Evolutionary conservation across 2,329 filamentous ascomycete genomes (phyloP), one percentile per base, ranked within the genome.

Genomic region (Stemphylium vesicarium): DNA sequence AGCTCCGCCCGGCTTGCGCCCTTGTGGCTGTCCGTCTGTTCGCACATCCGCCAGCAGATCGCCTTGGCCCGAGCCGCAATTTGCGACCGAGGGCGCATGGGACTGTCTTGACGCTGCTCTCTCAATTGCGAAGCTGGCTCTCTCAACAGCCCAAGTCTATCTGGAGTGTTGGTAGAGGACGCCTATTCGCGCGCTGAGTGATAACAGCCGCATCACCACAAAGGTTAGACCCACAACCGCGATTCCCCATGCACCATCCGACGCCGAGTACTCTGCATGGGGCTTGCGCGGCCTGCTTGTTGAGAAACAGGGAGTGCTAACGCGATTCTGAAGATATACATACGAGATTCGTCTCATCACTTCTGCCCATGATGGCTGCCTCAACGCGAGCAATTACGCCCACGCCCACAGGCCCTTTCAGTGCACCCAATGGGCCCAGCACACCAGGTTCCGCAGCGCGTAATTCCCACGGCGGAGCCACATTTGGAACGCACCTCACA

Each of bases 311-410:
- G 16, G 20, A 36, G 26, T 48, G 41, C 59, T 68, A 49, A 66
- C 59, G 24, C 40, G 41, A 42, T 39, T 11, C 44, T 49, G 42
- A 50, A 57, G 57, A 53, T 43, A 46, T 18, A 31, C 40, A 42
- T 24, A 35, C 43, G 38, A 29, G 37, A 31, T 44, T 39, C 33
- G 44, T 41, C 40, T 22, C 29, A 38, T 20, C 16, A 20, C 36
- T 20, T 20, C 44, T 50, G 40, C 36, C 39, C 56, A 52, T 33
- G 64, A 80, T 80, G 79, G 79, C 79, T 56, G 72, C 77, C 54
- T 75, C 77, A 57, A 75, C 76, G 57, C 72, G 77, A 59, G 73
- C 78, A 44, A 73, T 75, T 56, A 79, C 78, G 43, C 77, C 79
- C 24, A 76, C 74, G 24, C 75, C 74, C 33, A 71, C 73, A 47